Conservation (phyloP, 345 rosid genomes). For the Arabis hirsuta region DNA sequence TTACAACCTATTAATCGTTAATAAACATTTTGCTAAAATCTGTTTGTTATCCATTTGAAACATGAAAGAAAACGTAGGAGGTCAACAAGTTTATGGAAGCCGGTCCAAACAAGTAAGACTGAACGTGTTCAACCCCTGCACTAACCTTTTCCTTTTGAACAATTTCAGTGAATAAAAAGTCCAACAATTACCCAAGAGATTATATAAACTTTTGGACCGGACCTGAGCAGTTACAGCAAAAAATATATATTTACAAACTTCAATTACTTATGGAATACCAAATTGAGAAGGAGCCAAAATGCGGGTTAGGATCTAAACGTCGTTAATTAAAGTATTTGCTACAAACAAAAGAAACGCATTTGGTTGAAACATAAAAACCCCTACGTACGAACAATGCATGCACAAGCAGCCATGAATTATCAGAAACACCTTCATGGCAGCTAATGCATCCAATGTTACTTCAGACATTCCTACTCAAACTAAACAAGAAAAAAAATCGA, state of each 20-base stretch:
- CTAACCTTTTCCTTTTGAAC: too few relatives aligned
- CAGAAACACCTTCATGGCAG: constrained; percentile 39
- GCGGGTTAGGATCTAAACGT: background rate
- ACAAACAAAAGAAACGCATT: constrained; percentile 20
- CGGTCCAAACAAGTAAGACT: too few relatives aligned
- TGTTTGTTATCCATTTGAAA: too few relatives aligned
- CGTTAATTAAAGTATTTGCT: constrained; percentile 7
- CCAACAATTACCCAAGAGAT: too few relatives aligned
- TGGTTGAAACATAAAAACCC: constrained; percentile 18
- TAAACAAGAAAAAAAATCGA: constrained; percentile 13
- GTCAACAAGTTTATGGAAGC: too few relatives aligned
- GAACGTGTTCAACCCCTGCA: too few relatives aligned
- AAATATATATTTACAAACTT: background rate
- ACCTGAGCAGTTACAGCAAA: too few relatives aligned
- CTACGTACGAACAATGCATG: constrained; percentile 40
- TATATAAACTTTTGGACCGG: too few relatives aligned
- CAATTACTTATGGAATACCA: background rate
- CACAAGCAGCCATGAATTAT: constrained; percentile 45
- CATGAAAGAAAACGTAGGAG: too few relatives aligned
- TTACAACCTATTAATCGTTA: too few relatives aligned
- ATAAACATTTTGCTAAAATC: too few relatives aligned
- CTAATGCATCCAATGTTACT: constrained; percentile 46
- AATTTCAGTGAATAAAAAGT: too few relatives aligned
- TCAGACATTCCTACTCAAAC: constrained; percentile 10
- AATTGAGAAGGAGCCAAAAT: background rate